Conservation (phyloP, 257 asterid species). For the Plantago ovata region DNA sequence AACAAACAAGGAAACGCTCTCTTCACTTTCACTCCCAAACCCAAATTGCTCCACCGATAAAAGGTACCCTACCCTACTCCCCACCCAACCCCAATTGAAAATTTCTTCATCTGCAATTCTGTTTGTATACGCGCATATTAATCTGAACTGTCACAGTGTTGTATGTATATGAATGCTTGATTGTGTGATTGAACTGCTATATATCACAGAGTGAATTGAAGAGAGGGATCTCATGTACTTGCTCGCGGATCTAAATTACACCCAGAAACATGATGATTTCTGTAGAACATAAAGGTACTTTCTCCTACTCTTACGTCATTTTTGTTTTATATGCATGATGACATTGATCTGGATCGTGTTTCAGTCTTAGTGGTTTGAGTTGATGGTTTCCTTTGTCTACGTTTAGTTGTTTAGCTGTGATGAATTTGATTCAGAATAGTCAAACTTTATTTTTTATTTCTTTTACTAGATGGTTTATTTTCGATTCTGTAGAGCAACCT, state of each 20-base stretch:
- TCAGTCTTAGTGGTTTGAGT: conserved; percentile 12
- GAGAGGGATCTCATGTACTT: conserved; percentile 79
- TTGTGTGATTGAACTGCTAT: conserved; percentile 19
- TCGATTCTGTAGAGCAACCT: too few relatives aligned
- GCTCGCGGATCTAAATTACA: conserved; percentile 58
- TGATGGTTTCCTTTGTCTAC: neutral
- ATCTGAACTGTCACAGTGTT: conserved; percentile 5
- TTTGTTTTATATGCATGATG: conserved; percentile 6
- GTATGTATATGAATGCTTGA: conserved; percentile 16
- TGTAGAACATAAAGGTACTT: conserved; percentile 64
- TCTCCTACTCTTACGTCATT: neutral
- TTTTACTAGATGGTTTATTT: too few relatives aligned
- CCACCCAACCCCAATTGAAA: neutral
- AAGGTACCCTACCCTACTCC: conserved; percentile 20
- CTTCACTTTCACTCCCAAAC: conserved; percentile 37
- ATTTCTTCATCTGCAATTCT: conserved; percentile 5
- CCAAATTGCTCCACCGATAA: conserved; percentile 24
- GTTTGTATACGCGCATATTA: neutral
- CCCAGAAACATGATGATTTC: conserved; percentile 60
- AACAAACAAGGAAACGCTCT: conserved; percentile 22
- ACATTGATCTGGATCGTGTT: conserved; percentile 11
- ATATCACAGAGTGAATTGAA: conserved; percentile 33
- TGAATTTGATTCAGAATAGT: too few relatives aligned
- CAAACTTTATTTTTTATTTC: too few relatives aligned
- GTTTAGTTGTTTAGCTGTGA: neutral